Evolutionary conservation across 164 flowering plant species (phyloP), one percentile per base, ranked within the genome.

Genomic region (Kingdonia uniflora): DNA sequence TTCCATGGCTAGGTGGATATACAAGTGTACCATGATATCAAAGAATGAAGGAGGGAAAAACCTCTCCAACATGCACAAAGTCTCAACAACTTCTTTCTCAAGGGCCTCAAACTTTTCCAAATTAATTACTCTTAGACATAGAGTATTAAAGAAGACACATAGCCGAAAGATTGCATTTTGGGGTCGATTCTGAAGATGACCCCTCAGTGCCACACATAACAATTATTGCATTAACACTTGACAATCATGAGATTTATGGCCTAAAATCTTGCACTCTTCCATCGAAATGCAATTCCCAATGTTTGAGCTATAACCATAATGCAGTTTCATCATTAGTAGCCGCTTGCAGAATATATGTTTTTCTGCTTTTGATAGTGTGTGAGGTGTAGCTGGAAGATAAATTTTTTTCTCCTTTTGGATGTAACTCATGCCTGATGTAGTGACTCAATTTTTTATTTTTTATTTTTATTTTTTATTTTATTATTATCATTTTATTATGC

Each of bases 21-120:
- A 20, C 25, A 53, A 22, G 14, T 53, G 46, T 5, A 53, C 46
- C 56, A 22, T 53, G 20, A 53, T 24, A 23, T 53, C 56, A 40
- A 40, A 53, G 16, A 53, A 53, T 19, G 46, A 40, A 14, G 14
- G 47, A 39, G 47, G 56, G n/a, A 53, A 53, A 16, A 21, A 53
- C 46, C 35, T 39, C 12, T 53, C 46, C 20, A 46, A 46, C 24
- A 19, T 19, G 14, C 49, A 46, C 21, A 40, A 39, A 19, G 56
- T 53, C 22, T 53, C 45, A 12, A 11, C 33, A 39, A 53, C 45
- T 19, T 53, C 16, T 7, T 2, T 44, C 21, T 53, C 45, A 38
- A 53, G 21, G n/a, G n/a, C n/a, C n/a, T n/a, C n/a, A n/a, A n/a
- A n/a, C n/a, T n/a, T n/a, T n/a, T n/a, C n/a, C n/a, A n/a, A n/a